Percentiles rank a stretch among this genome's conserved stretches.
phyloP scores from a whole-genome alignment of 116 monocot genomes.

The Trichopus zeylanicus region DNA sequence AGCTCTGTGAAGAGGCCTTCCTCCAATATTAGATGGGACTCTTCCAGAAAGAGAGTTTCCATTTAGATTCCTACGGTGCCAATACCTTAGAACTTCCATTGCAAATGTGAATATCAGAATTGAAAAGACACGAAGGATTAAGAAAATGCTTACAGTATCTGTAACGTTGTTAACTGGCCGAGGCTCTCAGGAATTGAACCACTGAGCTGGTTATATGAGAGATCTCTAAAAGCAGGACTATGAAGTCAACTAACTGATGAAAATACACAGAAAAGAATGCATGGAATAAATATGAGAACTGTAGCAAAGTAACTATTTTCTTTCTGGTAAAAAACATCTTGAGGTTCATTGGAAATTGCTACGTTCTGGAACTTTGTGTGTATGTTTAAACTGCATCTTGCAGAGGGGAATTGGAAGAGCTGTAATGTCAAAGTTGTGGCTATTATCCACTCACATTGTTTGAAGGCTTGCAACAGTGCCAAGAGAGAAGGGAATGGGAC shows the following conservation, averaged over 20 bases:
- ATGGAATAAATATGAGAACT: too few relatives aligned
- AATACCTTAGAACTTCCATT: conserved; percentile 5
- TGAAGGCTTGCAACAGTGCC: conserved; percentile 62
- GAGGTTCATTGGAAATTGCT: too few relatives aligned
- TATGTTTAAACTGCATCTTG: too few relatives aligned
- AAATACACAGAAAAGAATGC: too few relatives aligned
- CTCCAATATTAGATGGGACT: conserved; percentile 83
- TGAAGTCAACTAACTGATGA: too few relatives aligned
- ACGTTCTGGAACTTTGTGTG: too few relatives aligned
- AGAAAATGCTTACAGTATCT: conserved; percentile 63
- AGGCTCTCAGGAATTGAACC: conserved; percentile 88
- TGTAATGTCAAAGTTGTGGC: too few relatives aligned
- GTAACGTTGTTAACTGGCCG: conserved; percentile 51
- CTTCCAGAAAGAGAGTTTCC: conserved; percentile 81
- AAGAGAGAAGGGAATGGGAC: conserved; percentile 65
- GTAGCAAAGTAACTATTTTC: too few relatives aligned
- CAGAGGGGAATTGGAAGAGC: too few relatives aligned
- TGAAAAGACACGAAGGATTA: neutral
- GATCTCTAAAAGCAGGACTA: too few relatives aligned
- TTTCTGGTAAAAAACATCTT: too few relatives aligned
- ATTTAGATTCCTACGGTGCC: conserved; percentile 73
- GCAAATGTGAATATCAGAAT: neutral
- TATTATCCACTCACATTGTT: conserved; percentile 80
- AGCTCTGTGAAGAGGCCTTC: conserved; percentile 84
- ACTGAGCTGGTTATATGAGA: conserved; percentile 81